Evolutionary conservation across 2,329 filamentous ascomycete genomes (phyloP), one percentile per base, ranked within the genome.

Genomic region (Alternaria conjuncta): DNA sequence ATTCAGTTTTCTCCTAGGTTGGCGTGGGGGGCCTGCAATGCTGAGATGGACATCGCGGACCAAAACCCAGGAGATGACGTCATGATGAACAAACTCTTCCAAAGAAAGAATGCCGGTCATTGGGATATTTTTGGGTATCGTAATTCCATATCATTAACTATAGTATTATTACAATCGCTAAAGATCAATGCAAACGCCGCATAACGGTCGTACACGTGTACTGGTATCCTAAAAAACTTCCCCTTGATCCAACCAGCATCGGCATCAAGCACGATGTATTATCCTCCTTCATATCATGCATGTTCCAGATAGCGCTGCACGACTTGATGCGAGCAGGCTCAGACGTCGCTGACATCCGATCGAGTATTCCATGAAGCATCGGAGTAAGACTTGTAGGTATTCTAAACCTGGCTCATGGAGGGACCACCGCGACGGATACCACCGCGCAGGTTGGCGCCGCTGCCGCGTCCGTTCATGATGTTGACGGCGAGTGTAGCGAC

Each of bases 391-490:
- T 69, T 71, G 55, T 71, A 75, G 57, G 70, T 60, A 30, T 70
- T 54, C 74, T 86, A 87, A 64, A 87, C 86, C 77, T 87, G 85
- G 78, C 84, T 85, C 86, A 87, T 87, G 49, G 81, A 72, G 25
- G 83, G 83, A 25, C 78, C 80, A 50, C 83, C 81, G 67, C 81
- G 81, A 44, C 84, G 80, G 61, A 84, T 79, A 30, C 82, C 79
- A 57, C 84, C 81, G 44, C 88, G 84, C 49, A 80, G 73, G 69
- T 81, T 82, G 63, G 75, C 75, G n/a, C 70, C 71, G 59, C 71
- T 76, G 41, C 86, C 84, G 70, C 85, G 83, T 61, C 85, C 84
- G 63, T 82, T 81, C 72, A 88, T 78, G 59, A 85, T 81, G 66
- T 92, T 84, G 74, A 87, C 82, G 47, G 89, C 77, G 44, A 85